A percentile compares a stretch with the other conserved stretches of the same genome.
Evolutionary conservation across 176 grass and related monocot species (phyloP).

Genomic region (Phragmites australis): DNA sequence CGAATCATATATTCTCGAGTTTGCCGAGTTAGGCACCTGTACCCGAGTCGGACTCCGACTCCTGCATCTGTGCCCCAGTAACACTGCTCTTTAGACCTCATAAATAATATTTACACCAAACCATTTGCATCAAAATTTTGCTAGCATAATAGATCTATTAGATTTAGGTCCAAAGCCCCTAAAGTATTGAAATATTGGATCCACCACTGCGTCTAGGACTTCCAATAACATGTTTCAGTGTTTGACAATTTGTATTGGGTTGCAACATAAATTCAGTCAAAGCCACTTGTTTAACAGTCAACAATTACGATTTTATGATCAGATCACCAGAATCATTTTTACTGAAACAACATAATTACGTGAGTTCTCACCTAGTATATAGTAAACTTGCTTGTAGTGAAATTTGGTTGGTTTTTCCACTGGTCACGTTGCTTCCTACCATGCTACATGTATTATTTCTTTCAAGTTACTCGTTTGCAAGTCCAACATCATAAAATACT

Average conservation of each 20-base stretch:
- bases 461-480: conserved; percentile 1
- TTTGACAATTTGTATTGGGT: not conserved
- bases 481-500: not conserved
- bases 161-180: not conserved
- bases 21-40: no score
- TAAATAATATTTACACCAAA: not conserved
- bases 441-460: not conserved
- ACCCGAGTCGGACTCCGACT: no score
- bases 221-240: not conserved
- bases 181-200: not conserved
- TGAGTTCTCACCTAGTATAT: not conserved
- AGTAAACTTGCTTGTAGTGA: not conserved
- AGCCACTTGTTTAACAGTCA: not conserved
- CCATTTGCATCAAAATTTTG: not conserved
- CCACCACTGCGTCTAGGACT: not conserved
- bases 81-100: no score
- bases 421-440: not conserved
- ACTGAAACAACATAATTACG: not conserved
- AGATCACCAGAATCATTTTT: not conserved
- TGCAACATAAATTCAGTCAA: conserved; percentile 1
- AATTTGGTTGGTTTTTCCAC: not conserved
- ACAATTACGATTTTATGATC: not conserved
- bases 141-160: not conserved
- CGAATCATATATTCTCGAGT: no score
- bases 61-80: no score